Evolutionary conservation across 768 basidiomycete genomes (phyloP).

Genomic region (Phylloporus rhodoxanthus): DNA sequence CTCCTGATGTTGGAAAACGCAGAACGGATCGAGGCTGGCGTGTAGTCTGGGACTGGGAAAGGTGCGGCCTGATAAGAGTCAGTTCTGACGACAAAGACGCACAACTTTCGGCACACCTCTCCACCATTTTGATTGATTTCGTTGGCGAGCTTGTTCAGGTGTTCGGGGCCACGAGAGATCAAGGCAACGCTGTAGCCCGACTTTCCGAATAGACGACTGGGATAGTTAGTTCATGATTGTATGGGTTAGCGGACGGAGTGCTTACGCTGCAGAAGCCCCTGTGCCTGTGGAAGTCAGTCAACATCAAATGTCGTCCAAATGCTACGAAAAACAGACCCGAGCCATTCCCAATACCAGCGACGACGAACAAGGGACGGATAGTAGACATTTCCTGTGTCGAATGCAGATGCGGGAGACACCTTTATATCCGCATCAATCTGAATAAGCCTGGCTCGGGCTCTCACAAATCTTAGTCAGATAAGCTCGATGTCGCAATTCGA

Average conservation of each 20-base stretch:
- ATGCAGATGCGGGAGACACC: background rate
- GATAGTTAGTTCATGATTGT: constrained; percentile 1
- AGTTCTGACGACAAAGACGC: background rate
- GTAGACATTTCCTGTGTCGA: constrained; percentile 22
- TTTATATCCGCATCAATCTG: constrained; percentile 13
- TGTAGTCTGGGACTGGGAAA: constrained; percentile 50
- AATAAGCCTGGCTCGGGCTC: constrained; percentile 15
- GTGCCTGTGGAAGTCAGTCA: constrained; percentile 36
- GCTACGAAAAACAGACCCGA: constrained; percentile 20
- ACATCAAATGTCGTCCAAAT: background rate
- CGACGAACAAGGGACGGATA: constrained; percentile 48
- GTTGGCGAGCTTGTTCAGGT: constrained; percentile 46
- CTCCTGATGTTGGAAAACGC: constrained; percentile 44
- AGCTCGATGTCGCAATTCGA: constrained; percentile 14
- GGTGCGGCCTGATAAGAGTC: constrained; percentile 42
- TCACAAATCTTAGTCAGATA: constrained; percentile 11
- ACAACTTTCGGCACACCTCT: constrained; percentile 35
- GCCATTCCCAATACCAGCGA: constrained; percentile 49
- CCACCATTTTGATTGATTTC: constrained; percentile 57
- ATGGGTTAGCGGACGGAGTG: background rate
- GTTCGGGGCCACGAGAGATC: constrained; percentile 50
- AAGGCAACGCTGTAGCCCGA: constrained; percentile 64
- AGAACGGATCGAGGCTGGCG: constrained; percentile 44
- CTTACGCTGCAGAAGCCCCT: constrained; percentile 55
- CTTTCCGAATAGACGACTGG: constrained; percentile 54